phyloP scores from a whole-genome alignment of 495 filamentous ascomycete species.

The Amorphotheca resinae region DNA sequence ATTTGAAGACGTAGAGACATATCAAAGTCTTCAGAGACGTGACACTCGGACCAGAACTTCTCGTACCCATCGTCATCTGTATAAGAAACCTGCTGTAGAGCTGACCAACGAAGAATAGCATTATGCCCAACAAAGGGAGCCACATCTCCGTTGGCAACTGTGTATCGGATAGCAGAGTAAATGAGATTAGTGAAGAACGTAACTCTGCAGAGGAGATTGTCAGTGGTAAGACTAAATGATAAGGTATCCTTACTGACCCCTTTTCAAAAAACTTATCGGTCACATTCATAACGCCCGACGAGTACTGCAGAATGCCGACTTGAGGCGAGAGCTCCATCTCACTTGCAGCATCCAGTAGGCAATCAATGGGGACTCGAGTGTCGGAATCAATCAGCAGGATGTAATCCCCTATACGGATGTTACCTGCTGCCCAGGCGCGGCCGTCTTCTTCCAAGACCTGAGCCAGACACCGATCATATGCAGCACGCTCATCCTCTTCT shows the following conservation, averaged over 20 bases:
- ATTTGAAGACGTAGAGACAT: conserved; percentile 59
- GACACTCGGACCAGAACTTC: conserved; percentile 62
- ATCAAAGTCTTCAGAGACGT: conserved; percentile 67
- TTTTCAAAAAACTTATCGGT: conserved; percentile 47
- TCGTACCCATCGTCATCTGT: conserved; percentile 36
- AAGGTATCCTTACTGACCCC: conserved; percentile 19
- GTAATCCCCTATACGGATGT: conserved; percentile 59
- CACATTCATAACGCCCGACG: conserved; percentile 61
- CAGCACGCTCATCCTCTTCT: conserved; percentile 35
- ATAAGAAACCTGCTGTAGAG: conserved; percentile 52
- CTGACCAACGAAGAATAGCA: conserved; percentile 55
- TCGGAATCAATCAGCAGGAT: conserved; percentile 36
- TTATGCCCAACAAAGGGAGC: conserved; percentile 61
- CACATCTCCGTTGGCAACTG: conserved; percentile 55
- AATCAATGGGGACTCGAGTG: conserved; percentile 38
- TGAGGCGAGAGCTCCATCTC: conserved; percentile 63
- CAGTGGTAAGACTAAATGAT: not conserved
- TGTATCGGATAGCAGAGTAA: conserved; percentile 54
- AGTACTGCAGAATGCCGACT: conserved; percentile 56
- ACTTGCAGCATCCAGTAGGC: conserved; percentile 52
- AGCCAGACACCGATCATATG: conserved; percentile 27
- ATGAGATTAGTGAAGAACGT: conserved; percentile 67
- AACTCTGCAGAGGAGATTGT: conserved; percentile 22
- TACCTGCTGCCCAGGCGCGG: conserved; percentile 56
- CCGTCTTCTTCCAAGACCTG: conserved; percentile 45